Percentiles rank a stretch among this genome's conserved stretches.
phyloP scores from a whole-genome alignment of 2,329 filamentous ascomycete species.

The Ilyonectria sp. region DNA sequence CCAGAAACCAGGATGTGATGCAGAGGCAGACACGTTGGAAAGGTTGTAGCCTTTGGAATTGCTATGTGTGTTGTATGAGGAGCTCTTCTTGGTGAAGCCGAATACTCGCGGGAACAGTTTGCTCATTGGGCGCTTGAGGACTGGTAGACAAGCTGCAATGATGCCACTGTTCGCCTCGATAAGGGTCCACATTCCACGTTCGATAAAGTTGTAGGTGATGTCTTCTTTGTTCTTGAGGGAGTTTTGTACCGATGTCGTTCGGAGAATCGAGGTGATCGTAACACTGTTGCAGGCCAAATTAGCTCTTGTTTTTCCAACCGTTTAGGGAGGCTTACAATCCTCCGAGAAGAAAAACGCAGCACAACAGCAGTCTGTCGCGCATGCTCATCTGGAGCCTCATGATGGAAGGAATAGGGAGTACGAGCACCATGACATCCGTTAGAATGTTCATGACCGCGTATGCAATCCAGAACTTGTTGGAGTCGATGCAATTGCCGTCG shows the following conservation, averaged over 20 bases:
- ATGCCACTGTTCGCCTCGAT: conserved; percentile 57
- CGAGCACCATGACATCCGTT: conserved; percentile 55
- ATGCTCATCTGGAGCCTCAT: conserved; percentile 51
- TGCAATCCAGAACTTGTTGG: conserved; percentile 59
- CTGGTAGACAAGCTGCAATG: conserved; percentile 55
- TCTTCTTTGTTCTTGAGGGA: conserved; percentile 52
- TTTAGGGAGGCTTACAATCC: conserved; percentile 50
- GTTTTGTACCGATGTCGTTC: conserved; percentile 53
- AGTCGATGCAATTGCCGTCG: conserved; percentile 59
- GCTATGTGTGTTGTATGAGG: conserved; percentile 16
- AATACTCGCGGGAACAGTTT: conserved; percentile 36
- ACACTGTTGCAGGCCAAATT: conserved; percentile 36
- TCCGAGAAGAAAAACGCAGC: conserved; percentile 56
- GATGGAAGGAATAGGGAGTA: conserved; percentile 55
- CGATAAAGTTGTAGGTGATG: conserved; percentile 46
- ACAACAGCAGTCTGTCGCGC: conserved; percentile 53
- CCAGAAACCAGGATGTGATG: conserved; percentile 20
- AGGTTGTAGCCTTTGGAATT: conserved; percentile 25
- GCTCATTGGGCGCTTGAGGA: conserved; percentile 39
- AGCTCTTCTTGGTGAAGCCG: conserved; percentile 32
- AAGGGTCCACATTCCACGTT: conserved; percentile 52
- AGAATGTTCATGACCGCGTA: conserved; percentile 59
- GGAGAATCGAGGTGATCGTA: conserved; percentile 55
- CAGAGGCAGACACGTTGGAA: conserved; percentile 18
- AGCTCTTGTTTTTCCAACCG: neutral